Evolutionary conservation across 495 filamentous ascomycete species (phyloP).

Genomic region (Wilcoxina mikolae): DNA sequence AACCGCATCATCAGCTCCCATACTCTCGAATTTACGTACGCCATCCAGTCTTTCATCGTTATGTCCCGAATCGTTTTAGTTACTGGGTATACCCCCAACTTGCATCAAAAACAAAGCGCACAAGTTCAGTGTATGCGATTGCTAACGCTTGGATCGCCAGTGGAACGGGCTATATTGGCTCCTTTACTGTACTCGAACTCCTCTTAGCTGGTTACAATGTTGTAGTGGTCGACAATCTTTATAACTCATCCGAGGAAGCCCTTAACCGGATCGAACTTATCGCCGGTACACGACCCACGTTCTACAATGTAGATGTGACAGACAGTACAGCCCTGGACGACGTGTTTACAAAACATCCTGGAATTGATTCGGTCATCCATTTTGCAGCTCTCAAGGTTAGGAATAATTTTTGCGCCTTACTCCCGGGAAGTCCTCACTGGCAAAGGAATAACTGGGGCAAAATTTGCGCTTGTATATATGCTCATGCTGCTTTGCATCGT

Average conservation of each 20-base stretch:
- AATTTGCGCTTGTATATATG: not conserved
- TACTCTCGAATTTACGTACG: too few relatives aligned
- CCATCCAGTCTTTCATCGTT: too few relatives aligned
- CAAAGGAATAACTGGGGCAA: not conserved
- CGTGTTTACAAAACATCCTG: slow-evolving; percentile 76
- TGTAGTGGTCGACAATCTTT: slow-evolving; percentile 85
- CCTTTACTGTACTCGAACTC: slow-evolving; percentile 84
- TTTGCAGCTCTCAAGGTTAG: slow-evolving; percentile 92
- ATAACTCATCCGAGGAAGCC: slow-evolving; percentile 83
- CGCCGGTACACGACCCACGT: slow-evolving; percentile 72
- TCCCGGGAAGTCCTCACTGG: not conserved
- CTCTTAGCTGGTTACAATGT: slow-evolving; percentile 92
- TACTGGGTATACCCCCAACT: slow-evolving; percentile 48
- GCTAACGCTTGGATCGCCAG: slow-evolving; percentile 33
- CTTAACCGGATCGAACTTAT: slow-evolving; percentile 89
- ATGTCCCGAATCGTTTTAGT: slow-evolving; percentile 62
- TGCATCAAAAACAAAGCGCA: slow-evolving; percentile 8
- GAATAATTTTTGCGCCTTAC: too few relatives aligned
- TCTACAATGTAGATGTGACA: slow-evolving; percentile 77
- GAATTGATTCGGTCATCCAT: slow-evolving; percentile 95
- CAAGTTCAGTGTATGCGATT: not conserved
- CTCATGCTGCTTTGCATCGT: not conserved
- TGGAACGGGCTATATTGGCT: slow-evolving; percentile 97
- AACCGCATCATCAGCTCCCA: too few relatives aligned
- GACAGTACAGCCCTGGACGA: slow-evolving; percentile 67